Conservation (phyloP, 2,329 filamentous ascomycete species). For the Myriosclerotinia curreyana region DNA sequence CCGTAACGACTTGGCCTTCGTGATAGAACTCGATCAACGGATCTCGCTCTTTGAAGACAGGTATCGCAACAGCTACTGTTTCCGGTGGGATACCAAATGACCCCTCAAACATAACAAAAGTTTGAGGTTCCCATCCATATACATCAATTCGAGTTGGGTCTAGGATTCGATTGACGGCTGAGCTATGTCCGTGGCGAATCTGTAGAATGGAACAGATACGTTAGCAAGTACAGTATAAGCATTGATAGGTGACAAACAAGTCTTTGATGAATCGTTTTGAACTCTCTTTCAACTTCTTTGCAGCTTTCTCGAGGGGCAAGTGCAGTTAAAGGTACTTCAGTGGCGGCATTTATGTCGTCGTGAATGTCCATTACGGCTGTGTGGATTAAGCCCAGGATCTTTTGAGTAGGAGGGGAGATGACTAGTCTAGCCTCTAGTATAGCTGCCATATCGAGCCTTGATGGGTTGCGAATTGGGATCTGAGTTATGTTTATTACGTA, state of each 20-base stretch:
- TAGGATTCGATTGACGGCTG: no score
- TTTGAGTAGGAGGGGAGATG: background rate
- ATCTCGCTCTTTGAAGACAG: no score
- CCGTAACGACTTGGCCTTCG: no score
- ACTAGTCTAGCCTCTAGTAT: background rate
- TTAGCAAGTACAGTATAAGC: background rate
- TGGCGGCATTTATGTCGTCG: background rate
- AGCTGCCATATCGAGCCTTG: background rate
- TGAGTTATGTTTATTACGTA: no score
- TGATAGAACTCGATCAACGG: no score
- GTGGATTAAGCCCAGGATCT: background rate
- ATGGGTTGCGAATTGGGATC: background rate
- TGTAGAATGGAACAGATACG: background rate
- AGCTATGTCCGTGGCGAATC: no score
- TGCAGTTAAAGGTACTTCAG: background rate
- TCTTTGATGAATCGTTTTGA: background rate
- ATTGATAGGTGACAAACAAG: background rate
- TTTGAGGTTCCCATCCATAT: no score
- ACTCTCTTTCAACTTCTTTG: background rate
- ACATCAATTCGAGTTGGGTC: no score
- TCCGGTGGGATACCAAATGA: no score
- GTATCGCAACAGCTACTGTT: no score
- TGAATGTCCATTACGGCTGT: background rate
- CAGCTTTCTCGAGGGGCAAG: background rate
- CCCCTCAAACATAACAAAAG: no score